Conservation (phyloP, 306 rosid species). For the Glycine tomentella region DNA sequence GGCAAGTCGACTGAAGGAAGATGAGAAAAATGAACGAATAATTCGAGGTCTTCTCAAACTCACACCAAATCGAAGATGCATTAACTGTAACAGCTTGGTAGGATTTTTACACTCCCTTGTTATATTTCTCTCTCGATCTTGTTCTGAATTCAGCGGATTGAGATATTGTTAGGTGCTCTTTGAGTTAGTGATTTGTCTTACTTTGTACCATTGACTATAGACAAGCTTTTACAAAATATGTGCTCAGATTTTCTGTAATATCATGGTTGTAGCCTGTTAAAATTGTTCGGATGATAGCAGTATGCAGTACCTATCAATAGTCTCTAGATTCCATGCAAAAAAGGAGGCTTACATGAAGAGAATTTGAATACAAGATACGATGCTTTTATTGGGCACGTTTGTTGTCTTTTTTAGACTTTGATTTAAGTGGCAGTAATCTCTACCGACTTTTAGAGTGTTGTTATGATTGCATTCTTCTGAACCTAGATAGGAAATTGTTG, state of each 20-base stretch:
- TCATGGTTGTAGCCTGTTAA: conserved; percentile 33
- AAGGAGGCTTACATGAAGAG: conserved; percentile 13
- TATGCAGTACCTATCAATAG: not conserved
- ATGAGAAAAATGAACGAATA: conserved; percentile 87
- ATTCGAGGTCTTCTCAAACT: conserved; percentile 94
- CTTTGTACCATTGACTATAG: not conserved
- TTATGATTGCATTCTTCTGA: conserved; percentile 32
- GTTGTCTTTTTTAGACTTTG: conserved; percentile 27
- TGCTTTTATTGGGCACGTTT: conserved; percentile 23
- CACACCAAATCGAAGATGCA: conserved; percentile 82
- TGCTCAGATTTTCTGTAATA: conserved; percentile 27
- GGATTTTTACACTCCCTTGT: conserved; percentile 9
- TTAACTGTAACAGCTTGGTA: conserved; percentile 93
- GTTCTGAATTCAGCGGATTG: conserved; percentile 33
- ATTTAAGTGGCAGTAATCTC: conserved; percentile 32
- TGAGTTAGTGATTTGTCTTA: conserved; percentile 3
- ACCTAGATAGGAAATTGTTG: conserved; percentile 21
- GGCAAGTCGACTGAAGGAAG: conserved; percentile 91
- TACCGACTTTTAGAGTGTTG: conserved; percentile 20
- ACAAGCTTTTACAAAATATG: not conserved
- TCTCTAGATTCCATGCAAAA: conserved; percentile 26
- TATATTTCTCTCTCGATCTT: not conserved
- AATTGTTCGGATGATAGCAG: conserved; percentile 24
- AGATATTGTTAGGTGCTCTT: conserved; percentile 27
- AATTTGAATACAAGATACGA: not conserved